Conservation (phyloP, 441 rosid species). For the Hypseocharis bilobata region DNA sequence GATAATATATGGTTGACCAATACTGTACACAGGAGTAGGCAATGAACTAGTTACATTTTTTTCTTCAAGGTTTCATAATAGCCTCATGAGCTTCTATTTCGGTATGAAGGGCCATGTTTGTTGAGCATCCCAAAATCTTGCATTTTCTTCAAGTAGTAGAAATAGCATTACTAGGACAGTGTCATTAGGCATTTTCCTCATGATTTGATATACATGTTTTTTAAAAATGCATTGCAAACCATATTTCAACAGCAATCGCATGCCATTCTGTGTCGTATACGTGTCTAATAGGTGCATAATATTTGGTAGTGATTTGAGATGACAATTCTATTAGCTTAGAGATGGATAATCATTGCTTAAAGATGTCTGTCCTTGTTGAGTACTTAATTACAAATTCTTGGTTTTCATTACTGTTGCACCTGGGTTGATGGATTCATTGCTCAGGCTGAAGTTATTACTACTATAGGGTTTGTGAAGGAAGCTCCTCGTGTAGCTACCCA, state of each 20-base stretch:
- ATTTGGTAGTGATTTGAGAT: no score
- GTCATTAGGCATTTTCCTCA: no score
- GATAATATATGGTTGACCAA: neutral
- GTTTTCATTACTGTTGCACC: neutral
- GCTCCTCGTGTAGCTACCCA: constrained; percentile 21
- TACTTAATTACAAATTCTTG: neutral
- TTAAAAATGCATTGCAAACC: neutral
- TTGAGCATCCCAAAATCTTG: neutral
- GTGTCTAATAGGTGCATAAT: no score
- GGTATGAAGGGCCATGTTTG: constrained; percentile 1
- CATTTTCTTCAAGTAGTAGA: neutral
- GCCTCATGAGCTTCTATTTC: neutral
- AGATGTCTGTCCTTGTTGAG: neutral
- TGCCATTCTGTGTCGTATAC: no score
- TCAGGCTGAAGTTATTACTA: constrained; percentile 23
- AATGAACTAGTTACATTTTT: neutral
- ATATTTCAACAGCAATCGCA: no score
- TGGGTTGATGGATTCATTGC: constrained; percentile 13
- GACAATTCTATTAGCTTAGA: no score
- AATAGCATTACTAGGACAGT: no score
- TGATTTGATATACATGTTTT: neutral
- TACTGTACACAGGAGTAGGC: neutral
- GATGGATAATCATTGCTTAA: neutral
- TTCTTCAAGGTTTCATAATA: neutral
- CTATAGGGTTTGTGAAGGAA: constrained; percentile 32